These are phyloP conservation scores for Rhododendron mucronatum DNA, from an alignment of 148 eudicot species.

Conservation along the genomic window DNA sequence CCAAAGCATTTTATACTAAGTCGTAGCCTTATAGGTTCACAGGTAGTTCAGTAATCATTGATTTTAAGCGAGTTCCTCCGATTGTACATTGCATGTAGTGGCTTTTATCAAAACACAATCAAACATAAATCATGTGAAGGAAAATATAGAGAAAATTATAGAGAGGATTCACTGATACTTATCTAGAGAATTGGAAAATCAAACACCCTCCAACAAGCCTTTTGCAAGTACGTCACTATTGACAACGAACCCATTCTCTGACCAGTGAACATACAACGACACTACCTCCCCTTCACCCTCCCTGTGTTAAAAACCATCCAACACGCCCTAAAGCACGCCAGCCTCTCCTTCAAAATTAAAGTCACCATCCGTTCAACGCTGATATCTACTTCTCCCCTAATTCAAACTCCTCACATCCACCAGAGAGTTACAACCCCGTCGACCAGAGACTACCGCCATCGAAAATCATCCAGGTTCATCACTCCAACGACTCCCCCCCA, in stretches of 20 bases:
- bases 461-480: constrained; percentile 52
- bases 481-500: constrained; percentile 61
- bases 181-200: too few relatives aligned
- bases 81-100: too few relatives aligned
- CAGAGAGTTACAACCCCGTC: constrained; percentile 73
- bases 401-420: constrained; percentile 80
- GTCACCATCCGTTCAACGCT: constrained; percentile 91
- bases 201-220: too few relatives aligned
- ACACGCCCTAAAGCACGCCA: constrained; percentile 63
- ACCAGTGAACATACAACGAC: constrained; percentile 31
- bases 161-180: too few relatives aligned
- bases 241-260: constrained; percentile 27
- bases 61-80: too few relatives aligned
- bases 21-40: too few relatives aligned
- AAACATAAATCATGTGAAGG: too few relatives aligned
- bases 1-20: not conserved
- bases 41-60: too few relatives aligned
- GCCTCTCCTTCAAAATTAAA: constrained; percentile 54
- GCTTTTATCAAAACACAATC: too few relatives aligned
- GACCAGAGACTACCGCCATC: constrained; percentile 65
- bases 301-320: constrained; percentile 66
- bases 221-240: too few relatives aligned
- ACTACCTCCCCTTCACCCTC: constrained; percentile 52
- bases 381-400: constrained; percentile 86
- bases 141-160: too few relatives aligned